These are phyloP conservation scores for Mrakia frigida DNA, from an alignment of 768 basidiomycete species.

Conservation along the genomic window DNA sequence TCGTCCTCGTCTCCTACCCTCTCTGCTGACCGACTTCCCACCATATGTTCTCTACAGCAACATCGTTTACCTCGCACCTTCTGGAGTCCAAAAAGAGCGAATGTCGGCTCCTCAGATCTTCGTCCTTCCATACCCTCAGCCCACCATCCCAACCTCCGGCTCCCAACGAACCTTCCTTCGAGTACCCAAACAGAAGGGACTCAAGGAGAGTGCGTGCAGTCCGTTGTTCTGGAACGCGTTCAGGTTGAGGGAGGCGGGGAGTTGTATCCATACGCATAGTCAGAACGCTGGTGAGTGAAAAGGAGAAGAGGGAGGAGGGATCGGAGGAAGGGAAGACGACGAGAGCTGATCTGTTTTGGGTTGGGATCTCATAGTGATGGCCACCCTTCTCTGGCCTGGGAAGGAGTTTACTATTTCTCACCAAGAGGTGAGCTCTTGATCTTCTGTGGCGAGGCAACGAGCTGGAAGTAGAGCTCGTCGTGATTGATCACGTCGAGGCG, in stretches of 20 bases:
- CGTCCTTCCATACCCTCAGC: conserved; percentile 72
- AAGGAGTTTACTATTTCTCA: conserved; percentile 73
- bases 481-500: no score
- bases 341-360: not conserved
- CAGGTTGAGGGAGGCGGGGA: conserved; percentile 67
- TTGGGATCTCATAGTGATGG: conserved; percentile 64
- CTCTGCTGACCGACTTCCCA: no score
- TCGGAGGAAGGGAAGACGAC: not conserved
- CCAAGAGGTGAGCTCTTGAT: conserved; percentile 50
- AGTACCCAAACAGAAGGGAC: conserved; percentile 57
- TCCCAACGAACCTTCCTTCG: conserved; percentile 72
- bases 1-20: no score
- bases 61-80: conserved; percentile 79
- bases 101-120: conserved; percentile 67
- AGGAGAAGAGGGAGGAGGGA: not conserved
- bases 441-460: no score
- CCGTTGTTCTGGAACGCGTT: conserved; percentile 92
- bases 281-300: conserved; percentile 56
- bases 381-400: conserved; percentile 69
- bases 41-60: conserved; percentile 49
- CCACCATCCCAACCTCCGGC: conserved; percentile 54
- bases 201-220: conserved; percentile 83
- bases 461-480: no score
- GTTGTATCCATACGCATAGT: conserved; percentile 86
- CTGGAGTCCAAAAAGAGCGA: conserved; percentile 85